phyloP scores from a whole-genome alignment of 2,329 filamentous ascomycete species.

The Pseudogymnoascus sp. region DNA sequence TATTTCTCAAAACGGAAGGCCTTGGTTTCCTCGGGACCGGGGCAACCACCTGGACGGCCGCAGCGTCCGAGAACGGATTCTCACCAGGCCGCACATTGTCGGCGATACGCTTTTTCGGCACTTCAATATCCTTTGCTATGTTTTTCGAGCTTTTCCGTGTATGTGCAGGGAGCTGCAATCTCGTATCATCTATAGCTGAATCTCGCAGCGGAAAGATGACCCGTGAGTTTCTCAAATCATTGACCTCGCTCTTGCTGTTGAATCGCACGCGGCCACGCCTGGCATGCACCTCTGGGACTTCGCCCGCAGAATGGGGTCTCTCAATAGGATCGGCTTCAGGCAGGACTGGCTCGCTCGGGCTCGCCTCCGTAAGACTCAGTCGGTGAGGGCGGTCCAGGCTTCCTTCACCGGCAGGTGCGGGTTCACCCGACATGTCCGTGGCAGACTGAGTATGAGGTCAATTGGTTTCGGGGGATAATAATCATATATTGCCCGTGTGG shows the following conservation, averaged over 20 bases:
- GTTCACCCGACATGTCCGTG: not conserved
- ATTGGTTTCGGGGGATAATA: not conserved
- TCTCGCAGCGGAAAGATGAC: conserved; percentile 20
- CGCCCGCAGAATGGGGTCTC: not conserved
- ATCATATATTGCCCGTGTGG: conserved; percentile 1
- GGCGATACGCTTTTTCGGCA: not conserved
- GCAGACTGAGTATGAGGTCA: not conserved
- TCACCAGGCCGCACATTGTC: conserved; percentile 6
- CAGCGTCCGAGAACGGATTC: conserved; percentile 16
- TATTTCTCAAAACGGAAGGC: conserved; percentile 23
- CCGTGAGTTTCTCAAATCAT: conserved; percentile 23
- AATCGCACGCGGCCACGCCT: conserved; percentile 23
- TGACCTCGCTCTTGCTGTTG: conserved; percentile 26
- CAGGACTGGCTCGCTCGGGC: not conserved
- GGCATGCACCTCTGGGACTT: not conserved
- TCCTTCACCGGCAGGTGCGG: not conserved
- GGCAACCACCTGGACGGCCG: not conserved
- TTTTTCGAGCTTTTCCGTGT: conserved; percentile 18
- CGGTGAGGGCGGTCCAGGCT: not conserved
- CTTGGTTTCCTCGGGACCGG: conserved; percentile 13
- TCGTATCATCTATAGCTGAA: conserved; percentile 10
- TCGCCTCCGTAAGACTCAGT: not conserved
- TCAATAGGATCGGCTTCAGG: conserved; percentile 1
- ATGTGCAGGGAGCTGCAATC: conserved; percentile 15
- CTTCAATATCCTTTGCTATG: not conserved